Base-by-base conservation (phyloP, 73 alveolate genomes). In the Paramecium primaurelia region DNA sequence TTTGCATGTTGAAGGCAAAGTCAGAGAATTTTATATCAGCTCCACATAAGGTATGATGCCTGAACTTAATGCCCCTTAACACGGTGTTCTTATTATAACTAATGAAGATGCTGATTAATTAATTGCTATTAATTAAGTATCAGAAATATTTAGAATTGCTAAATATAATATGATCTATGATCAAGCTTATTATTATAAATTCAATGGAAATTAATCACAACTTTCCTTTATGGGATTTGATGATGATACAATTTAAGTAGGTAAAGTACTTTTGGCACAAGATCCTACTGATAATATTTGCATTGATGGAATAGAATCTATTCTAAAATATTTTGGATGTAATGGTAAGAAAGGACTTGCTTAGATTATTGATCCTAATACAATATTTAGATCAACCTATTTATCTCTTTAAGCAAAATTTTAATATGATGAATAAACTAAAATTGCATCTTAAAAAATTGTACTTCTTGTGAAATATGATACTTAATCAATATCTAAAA, bases 261-360 rank as follows among this genome's bases (percentile, higher is more conserved):
- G 16, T 2, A 36, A 38, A 37, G 34, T n/a, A 16, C 47, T 75
- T 36, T 42, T 80, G 22, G 91, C 58, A 26, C 54, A 80, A 26
- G 91, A 80, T n/a, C 77, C 75, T 10, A 45, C 77, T 26, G 91
- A 80, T 45, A 80, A 80, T 20, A 45, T 80, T 22, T 80, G 91
- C 18, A 64, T 80, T 45, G 91, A 80, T 80, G 44, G 44, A 45
- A 80, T 80, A 32, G 91, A 80, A 49, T 20, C 26, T 18, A 40
- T 80, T 45, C n/a, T 45, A 44, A 8, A 47, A 26, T 80, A 80
- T 45, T 80, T 80, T 10, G 91, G 91, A 14, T 80, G 91, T n/a
- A 44, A 45, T 25, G 91, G 91, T 20, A 44, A 80, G 16, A 26
- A 40, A 25, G 91, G 91, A 18, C 4, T 80, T 6, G 71, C 77